Evolutionary conservation across 2,329 filamentous ascomycete species (phyloP).

Genomic region (Parascedosporium putredinis): DNA sequence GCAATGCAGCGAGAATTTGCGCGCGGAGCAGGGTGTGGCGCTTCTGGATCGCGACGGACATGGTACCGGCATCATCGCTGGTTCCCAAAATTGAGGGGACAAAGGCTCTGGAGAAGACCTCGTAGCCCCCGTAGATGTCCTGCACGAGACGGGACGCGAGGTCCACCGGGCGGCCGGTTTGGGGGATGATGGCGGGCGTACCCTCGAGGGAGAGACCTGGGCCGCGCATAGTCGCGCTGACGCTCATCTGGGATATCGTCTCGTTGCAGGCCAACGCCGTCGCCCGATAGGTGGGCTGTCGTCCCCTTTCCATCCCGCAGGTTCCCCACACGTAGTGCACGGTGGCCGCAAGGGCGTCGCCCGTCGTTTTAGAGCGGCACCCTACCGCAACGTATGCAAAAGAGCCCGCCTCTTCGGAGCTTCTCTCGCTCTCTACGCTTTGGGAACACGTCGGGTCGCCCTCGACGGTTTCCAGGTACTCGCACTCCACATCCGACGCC

Average conservation of each 20-base stretch:
- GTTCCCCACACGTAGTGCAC: slow-evolving; percentile 18
- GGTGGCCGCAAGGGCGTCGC: slow-evolving; percentile 10
- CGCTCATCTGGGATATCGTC: slow-evolving; percentile 14
- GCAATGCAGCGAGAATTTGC: slow-evolving; percentile 14
- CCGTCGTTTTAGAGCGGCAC: slow-evolving; percentile 13
- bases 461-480: slow-evolving; percentile 4
- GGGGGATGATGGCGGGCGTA: slow-evolving; percentile 14
- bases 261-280: slow-evolving; percentile 17
- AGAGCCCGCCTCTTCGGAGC: slow-evolving; percentile 11
- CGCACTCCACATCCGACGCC: slow-evolving; percentile 5
- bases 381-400: slow-evolving; percentile 16
- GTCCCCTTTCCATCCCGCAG: slow-evolving; percentile 12
- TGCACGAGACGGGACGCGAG: neutral
- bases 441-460: no score
- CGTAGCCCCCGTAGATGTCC: slow-evolving; percentile 10
- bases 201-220: slow-evolving; percentile 15
- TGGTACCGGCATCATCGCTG: slow-evolving; percentile 13
- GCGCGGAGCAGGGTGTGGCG: slow-evolving; percentile 18
- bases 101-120: slow-evolving; percentile 19
- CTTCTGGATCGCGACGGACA: slow-evolving; percentile 15
- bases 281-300: slow-evolving; percentile 8
- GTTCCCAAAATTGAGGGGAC: no score
- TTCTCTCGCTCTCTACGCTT: slow-evolving; percentile 15
- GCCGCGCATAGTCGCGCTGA: slow-evolving; percentile 16
- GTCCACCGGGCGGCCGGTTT: slow-evolving; percentile 8